Conservation (phyloP, 176 grass and related monocot genomes). For the Carex scoparia region DNA sequence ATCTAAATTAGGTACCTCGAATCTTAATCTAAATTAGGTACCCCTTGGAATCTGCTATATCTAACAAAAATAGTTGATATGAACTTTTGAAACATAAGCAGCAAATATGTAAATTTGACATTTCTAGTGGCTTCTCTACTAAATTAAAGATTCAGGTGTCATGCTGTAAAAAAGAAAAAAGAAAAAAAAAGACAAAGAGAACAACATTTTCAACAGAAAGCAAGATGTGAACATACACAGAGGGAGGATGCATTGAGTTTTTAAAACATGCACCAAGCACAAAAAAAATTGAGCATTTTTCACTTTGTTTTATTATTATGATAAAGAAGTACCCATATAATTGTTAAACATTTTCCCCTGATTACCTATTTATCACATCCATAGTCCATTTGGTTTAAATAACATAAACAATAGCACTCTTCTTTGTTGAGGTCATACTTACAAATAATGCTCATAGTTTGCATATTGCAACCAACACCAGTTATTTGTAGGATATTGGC, state of each 20-base stretch:
- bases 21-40: neutral
- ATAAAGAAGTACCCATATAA: too few species aligned
- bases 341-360: neutral
- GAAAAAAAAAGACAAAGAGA: neutral
- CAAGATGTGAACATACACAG: constrained; percentile 54
- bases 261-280: too few species aligned
- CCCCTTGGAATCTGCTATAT: neutral
- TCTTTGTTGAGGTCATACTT: neutral
- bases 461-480: neutral
- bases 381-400: neutral
- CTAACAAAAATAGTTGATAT: neutral
- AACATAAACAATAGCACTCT: neutral
- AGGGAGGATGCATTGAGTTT: constrained; percentile 32
- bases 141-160: neutral
- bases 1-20: neutral
- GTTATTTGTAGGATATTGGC: neutral
- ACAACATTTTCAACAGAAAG: constrained; percentile 14
- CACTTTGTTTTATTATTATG: too few species aligned
- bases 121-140: neutral
- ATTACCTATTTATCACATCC: neutral
- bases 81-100: neutral
- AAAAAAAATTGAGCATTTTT: too few species aligned
- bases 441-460: neutral
- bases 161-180: constrained; percentile 9
- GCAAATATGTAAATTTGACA: neutral